phyloP scores from a whole-genome alignment of 2,329 filamentous ascomycete genomes.

The Xylaria sp. region DNA sequence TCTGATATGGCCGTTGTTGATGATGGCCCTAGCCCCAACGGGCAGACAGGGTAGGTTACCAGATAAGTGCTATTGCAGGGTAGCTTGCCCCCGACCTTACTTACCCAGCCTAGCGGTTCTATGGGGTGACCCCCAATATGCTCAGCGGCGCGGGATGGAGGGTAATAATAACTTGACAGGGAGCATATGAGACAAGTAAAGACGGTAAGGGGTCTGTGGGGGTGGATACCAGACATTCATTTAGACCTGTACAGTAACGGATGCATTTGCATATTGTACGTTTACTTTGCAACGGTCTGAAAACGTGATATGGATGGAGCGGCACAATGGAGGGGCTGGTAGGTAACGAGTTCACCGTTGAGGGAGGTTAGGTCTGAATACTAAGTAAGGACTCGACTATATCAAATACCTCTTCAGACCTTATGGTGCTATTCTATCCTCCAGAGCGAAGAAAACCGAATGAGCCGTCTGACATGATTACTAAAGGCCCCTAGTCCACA shows the following conservation, averaged over 20 bases:
- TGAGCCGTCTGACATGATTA: conserved; percentile 1
- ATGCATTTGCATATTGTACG: conserved; percentile 17
- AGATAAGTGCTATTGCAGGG: not conserved
- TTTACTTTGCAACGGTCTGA: conserved; percentile 16
- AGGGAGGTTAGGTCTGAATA: not conserved
- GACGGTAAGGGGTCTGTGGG: conserved; percentile 7
- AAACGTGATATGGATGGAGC: conserved; percentile 7
- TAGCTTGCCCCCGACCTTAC: conserved; percentile 1
- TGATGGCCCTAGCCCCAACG: conserved; percentile 5
- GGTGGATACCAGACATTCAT: conserved; percentile 12
- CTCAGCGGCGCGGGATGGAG: conserved; percentile 16
- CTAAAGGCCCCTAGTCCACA: not conserved
- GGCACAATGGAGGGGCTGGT: not conserved
- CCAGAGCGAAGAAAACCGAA: not conserved
- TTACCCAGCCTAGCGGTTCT: conserved; percentile 26
- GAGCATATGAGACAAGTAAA: conserved; percentile 11
- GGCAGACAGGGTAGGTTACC: not conserved
- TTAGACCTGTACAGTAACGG: conserved; percentile 5
- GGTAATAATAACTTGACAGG: conserved; percentile 17
- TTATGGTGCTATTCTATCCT: not conserved
- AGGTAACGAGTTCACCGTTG: not conserved
- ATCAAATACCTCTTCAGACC: not conserved
- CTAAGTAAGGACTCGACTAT: not conserved
- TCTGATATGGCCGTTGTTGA: conserved; percentile 21
- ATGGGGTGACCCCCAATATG: conserved; percentile 22